Conservation (phyloP, 2,329 filamentous ascomycete genomes). For the Coleophoma eucalyptorum region DNA sequence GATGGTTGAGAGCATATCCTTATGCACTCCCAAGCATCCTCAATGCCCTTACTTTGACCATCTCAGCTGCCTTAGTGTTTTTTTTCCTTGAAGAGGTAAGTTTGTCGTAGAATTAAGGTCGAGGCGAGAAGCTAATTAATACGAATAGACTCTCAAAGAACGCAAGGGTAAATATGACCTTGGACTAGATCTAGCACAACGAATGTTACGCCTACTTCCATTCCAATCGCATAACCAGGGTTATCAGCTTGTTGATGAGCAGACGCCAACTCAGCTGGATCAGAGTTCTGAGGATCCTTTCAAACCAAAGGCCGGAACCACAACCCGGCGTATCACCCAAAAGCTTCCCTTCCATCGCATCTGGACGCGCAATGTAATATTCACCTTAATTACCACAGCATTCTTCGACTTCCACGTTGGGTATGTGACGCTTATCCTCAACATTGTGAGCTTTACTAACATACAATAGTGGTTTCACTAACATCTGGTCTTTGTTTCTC, state of each 20-base stretch:
- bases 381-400: conserved; percentile 51
- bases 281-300: neutral
- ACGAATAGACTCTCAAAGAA: conserved; percentile 27
- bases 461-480: conserved; percentile 44
- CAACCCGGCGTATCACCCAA: neutral
- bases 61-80: conserved; percentile 25
- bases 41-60: conserved; percentile 27
- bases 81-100: conserved; percentile 23
- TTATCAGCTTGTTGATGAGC: conserved; percentile 8
- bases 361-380: conserved; percentile 22
- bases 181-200: conserved; percentile 10
- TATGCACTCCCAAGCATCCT: conserved; percentile 37
- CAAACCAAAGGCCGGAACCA: neutral
- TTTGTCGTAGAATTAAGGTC: neutral
- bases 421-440: conserved; percentile 21
- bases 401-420: conserved; percentile 19
- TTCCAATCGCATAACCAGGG: conserved; percentile 4
- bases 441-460: conserved; percentile 34
- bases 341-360: conserved; percentile 13
- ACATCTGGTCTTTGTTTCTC: conserved; percentile 56
- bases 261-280: neutral
- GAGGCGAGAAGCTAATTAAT: neutral
- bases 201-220: neutral
- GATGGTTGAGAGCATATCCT: conserved; percentile 33
- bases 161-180: conserved; percentile 19